Conservation (phyloP, 495 filamentous ascomycete genomes). For the Neurospora sp. region DNA sequence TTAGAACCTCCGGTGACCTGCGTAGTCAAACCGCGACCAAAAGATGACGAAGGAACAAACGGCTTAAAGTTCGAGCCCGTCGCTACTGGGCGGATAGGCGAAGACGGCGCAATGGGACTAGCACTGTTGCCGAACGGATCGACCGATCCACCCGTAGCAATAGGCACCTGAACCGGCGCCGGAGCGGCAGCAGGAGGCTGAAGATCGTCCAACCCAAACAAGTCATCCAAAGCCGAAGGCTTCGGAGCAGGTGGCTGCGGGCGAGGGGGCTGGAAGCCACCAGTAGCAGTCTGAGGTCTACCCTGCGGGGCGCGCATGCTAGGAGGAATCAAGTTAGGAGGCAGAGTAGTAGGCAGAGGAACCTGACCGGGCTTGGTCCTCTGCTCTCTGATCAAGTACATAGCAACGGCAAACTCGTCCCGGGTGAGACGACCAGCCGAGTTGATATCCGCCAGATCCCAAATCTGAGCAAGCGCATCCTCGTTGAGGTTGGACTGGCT, state of each 20-base stretch:
- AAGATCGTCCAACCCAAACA: constrained; percentile 78
- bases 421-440: constrained; percentile 73
- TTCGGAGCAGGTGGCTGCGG: constrained; percentile 41
- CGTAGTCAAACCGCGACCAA: constrained; percentile 71
- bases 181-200: constrained; percentile 33
- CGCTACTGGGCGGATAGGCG: constrained; percentile 39
- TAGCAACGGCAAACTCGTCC: constrained; percentile 95
- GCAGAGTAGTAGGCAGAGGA: constrained; percentile 60
- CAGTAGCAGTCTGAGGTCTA: constrained; percentile 36
- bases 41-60: constrained; percentile 82
- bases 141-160: constrained; percentile 61
- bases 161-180: constrained; percentile 49
- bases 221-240: constrained; percentile 75
- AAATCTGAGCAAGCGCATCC: constrained; percentile 87
- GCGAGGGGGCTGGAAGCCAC: constrained; percentile 32
- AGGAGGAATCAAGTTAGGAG: constrained; percentile 76
- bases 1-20: constrained; percentile 68
- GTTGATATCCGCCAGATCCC: constrained; percentile 93
- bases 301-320: constrained; percentile 60
- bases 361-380: constrained; percentile 51
- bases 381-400: constrained; percentile 91
- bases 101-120: constrained; percentile 39
- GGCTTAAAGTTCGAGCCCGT: constrained; percentile 63
- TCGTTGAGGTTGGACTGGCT: constrained; percentile 84
- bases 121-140: constrained; percentile 49